A percentile compares a stretch with the other conserved stretches of the same genome.
Evolutionary conservation across 2,329 filamentous ascomycete genomes (phyloP).

Genomic region (Phyllosticta citriasiana): DNA sequence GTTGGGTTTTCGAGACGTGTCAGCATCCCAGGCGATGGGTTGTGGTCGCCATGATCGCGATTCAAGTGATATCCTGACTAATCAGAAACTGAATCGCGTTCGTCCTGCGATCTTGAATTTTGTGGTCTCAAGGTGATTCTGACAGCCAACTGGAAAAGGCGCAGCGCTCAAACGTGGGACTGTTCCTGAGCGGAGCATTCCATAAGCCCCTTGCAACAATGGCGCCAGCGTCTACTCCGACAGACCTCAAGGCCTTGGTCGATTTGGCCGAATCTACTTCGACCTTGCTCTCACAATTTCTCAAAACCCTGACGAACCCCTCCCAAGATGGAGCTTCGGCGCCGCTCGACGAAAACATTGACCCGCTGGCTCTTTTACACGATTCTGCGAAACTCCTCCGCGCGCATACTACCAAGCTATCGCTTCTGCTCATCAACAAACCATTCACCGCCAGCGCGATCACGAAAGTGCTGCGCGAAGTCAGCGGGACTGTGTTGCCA

Average conservation of each 20-base stretch:
- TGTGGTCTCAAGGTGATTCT: not conserved
- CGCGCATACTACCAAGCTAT: constrained; percentile 79
- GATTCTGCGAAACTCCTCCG: constrained; percentile 64
- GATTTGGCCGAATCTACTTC: constrained; percentile 26
- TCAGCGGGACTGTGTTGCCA: constrained; percentile 64
- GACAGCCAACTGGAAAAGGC: not conserved
- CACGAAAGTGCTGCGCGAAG: constrained; percentile 56
- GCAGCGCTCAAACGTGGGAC: not conserved
- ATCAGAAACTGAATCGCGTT: not conserved
- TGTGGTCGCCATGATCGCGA: not conserved
- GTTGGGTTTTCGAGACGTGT: too few species aligned
- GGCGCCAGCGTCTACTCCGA: not conserved
- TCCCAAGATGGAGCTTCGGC: constrained; percentile 4
- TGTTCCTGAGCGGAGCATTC: not conserved
- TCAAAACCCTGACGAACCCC: constrained; percentile 18
- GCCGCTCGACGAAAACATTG: constrained; percentile 9
- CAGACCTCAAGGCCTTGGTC: constrained; percentile 21
- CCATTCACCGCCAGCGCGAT: constrained; percentile 78
- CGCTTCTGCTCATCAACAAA: constrained; percentile 73
- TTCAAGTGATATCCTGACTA: not conserved
- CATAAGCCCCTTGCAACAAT: not conserved
- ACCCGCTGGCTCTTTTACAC: constrained; percentile 56
- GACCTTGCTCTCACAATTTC: constrained; percentile 26
- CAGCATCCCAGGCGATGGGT: not conserved
- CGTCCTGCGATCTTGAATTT: not conserved